Percentiles rank a stretch among this genome's conserved stretches.
These are phyloP conservation scores for Zoysia matrella DNA, from an alignment of 202 grass and related monocot genomes.

Conservation along the genomic window DNA sequence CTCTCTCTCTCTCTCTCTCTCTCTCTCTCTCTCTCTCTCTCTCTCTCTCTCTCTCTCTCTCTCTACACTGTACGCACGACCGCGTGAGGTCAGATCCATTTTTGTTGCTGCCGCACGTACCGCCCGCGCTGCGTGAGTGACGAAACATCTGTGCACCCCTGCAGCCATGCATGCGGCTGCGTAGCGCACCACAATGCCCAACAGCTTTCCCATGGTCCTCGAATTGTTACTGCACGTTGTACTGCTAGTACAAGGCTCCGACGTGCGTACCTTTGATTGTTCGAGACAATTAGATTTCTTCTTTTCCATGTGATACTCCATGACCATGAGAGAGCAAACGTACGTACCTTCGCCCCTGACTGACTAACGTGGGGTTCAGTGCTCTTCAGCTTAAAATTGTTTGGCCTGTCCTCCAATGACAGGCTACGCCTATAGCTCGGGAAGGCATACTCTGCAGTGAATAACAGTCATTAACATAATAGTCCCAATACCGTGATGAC, in stretches of 20 bases:
- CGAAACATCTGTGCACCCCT: constrained; percentile 25
- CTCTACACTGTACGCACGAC: constrained; percentile 50
- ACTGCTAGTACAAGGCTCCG: background rate
- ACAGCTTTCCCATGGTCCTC: background rate
- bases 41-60: background rate
- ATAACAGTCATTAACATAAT: too few relatives aligned
- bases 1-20: background rate
- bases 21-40: constrained; percentile 3
- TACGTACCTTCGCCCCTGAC: too few relatives aligned
- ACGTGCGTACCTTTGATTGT: background rate
- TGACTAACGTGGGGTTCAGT: too few relatives aligned
- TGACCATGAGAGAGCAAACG: too few relatives aligned
- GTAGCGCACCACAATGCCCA: background rate
- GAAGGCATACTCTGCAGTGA: too few relatives aligned
- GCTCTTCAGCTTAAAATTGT: too few relatives aligned
- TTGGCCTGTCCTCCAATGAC: too few relatives aligned
- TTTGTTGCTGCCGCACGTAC: constrained; percentile 33
- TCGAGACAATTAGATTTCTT: too few relatives aligned
- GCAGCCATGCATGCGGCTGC: constrained; percentile 40
- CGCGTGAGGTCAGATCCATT: constrained; percentile 49
- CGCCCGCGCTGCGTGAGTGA: constrained; percentile 39
- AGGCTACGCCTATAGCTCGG: too few relatives aligned
- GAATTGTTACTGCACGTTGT: constrained; percentile 17
- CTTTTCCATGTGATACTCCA: too few relatives aligned
- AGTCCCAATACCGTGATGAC: too few relatives aligned